These are phyloP conservation scores for Monosporascus sp. DNA, from an alignment of 2,329 filamentous ascomycete species.

Conservation along the genomic window DNA sequence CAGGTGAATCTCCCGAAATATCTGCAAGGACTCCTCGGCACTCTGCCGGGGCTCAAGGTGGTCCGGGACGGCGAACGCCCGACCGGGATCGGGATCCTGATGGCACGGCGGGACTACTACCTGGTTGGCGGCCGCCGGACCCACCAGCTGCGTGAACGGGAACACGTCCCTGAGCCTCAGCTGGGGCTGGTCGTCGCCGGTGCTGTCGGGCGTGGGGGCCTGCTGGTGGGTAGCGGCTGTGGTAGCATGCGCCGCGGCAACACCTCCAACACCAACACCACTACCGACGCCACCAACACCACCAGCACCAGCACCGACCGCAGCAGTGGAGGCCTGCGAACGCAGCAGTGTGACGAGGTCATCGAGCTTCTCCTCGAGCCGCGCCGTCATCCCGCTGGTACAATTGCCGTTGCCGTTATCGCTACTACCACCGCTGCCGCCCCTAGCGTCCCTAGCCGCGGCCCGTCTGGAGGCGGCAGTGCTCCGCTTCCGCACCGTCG, in stretches of 20 bases:
- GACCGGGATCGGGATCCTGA: constrained; percentile 11
- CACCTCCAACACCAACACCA: constrained; percentile 1
- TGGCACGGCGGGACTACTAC: constrained; percentile 1
- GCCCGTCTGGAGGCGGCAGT: neutral
- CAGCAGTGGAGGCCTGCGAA: constrained; percentile 14
- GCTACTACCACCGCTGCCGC: neutral
- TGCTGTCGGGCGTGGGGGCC: neutral
- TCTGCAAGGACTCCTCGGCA: constrained; percentile 17
- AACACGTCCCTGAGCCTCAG: neutral
- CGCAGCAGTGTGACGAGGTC: constrained; percentile 23
- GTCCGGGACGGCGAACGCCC: constrained; percentile 5
- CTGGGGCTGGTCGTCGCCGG: neutral
- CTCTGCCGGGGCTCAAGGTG: constrained; percentile 12
- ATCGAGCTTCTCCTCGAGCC: constrained; percentile 26
- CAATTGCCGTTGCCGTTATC: neutral
- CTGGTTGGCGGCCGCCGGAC: neutral
- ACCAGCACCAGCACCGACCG: constrained; percentile 2
- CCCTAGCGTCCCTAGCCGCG: neutral
- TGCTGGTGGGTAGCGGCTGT: neutral
- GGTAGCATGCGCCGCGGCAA: neutral
- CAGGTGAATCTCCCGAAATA: constrained; percentile 20
- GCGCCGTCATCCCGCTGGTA: constrained; percentile 12
- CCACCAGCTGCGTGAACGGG: neutral
- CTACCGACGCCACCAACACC: constrained; percentile 1
- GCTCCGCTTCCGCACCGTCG: constrained; percentile 26